A percentile compares a stretch with the other conserved stretches of the same genome.
Conservation (phyloP, 2,329 filamentous ascomycete genomes). For the Paecilomyces sp. region DNA sequence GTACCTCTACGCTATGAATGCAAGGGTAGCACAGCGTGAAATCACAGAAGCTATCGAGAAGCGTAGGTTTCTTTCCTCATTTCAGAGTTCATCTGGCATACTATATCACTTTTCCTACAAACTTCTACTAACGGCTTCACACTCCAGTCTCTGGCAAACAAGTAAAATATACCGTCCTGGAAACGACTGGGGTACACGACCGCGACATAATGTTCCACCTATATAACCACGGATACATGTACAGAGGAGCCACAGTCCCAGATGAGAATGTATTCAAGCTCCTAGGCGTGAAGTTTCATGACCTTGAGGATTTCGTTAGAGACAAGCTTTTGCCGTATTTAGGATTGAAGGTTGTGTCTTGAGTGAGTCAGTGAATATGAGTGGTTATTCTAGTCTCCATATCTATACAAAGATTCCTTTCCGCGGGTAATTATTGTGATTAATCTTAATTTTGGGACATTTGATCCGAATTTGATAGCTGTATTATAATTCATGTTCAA, state of each 20-base stretch:
- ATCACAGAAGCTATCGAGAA: background rate
- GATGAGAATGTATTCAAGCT: conserved; percentile 12
- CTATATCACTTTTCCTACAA: background rate
- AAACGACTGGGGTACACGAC: conserved; percentile 13
- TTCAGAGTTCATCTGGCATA: background rate
- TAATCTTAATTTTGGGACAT: background rate
- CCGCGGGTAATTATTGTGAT: background rate
- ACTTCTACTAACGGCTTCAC: background rate
- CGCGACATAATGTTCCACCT: conserved; percentile 16
- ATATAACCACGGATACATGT: conserved; percentile 15
- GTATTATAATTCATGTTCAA: background rate
- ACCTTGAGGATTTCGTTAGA: conserved; percentile 11
- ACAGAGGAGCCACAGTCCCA: conserved; percentile 10
- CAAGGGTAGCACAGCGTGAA: background rate
- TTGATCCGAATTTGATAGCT: no score
- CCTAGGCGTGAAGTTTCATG: conserved; percentile 13
- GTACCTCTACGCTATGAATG: background rate
- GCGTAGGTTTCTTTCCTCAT: background rate
- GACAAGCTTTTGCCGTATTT: conserved; percentile 19
- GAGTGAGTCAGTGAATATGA: background rate
- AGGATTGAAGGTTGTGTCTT: conserved; percentile 4
- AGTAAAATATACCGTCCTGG: conserved; percentile 9
- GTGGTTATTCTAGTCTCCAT: background rate
- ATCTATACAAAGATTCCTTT: background rate
- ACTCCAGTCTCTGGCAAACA: conserved; percentile 11